phyloP scores from a whole-genome alignment of 2,329 filamentous ascomycete species.

The Raffaelea deltoideospora region DNA sequence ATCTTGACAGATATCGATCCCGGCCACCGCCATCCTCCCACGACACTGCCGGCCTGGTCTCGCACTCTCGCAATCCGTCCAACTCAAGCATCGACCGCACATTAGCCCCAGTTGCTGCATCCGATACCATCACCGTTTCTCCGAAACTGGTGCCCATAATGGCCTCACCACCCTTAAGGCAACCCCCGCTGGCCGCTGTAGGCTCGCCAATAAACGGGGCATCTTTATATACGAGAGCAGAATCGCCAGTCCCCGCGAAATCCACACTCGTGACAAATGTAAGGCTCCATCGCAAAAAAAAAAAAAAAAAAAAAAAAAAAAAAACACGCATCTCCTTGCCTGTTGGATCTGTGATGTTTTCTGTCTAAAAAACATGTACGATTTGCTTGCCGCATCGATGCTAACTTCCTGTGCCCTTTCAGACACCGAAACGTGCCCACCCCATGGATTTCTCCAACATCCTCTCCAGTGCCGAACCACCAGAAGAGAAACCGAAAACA shows the following conservation, averaged over 20 bases:
- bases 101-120: not conserved
- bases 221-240: slow-evolving; percentile 21
- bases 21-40: no score
- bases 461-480: slow-evolving; percentile 60
- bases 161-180: slow-evolving; percentile 32
- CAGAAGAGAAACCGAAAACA: slow-evolving; percentile 37
- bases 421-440: slow-evolving; percentile 64
- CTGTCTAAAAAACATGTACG: no score
- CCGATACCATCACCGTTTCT: slow-evolving; percentile 20
- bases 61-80: slow-evolving; percentile 24
- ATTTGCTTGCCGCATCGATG: no score
- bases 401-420: slow-evolving; percentile 2
- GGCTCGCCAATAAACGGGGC: slow-evolving; percentile 26
- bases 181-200: slow-evolving; percentile 21
- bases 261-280: slow-evolving; percentile 22
- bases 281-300: no score
- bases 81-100: not conserved
- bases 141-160: slow-evolving; percentile 21
- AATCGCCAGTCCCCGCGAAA: slow-evolving; percentile 25
- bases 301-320: no score
- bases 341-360: slow-evolving; percentile 11
- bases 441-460: slow-evolving; percentile 97
- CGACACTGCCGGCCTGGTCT: no score
- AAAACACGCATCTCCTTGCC: no score
- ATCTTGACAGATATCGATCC: no score